Percentiles rank a stretch among this genome's conserved stretches.
Evolutionary conservation across 2,329 filamentous ascomycete species (phyloP).

Genomic region (Coniochaeta hoffmannii): DNA sequence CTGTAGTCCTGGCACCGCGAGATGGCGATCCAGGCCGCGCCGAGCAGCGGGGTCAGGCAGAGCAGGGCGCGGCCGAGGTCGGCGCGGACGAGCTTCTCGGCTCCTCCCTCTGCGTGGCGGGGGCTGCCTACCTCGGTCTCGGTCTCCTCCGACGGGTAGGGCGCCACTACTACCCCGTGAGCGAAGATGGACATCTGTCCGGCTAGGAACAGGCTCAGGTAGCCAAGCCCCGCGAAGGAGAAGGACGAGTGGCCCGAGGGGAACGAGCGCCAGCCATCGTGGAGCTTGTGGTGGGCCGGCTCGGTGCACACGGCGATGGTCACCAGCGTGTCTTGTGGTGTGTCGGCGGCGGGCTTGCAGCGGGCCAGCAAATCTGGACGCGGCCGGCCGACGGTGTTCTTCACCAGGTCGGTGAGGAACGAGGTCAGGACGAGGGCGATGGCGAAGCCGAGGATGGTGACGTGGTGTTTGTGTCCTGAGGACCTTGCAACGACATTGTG

Average conservation of each 20-base stretch:
- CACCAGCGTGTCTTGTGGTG: conserved; percentile 45
- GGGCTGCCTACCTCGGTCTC: too few species aligned
- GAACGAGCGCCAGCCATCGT: conserved; percentile 81
- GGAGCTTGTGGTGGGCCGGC: conserved; percentile 57
- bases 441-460: conserved; percentile 72
- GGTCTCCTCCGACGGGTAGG: conserved; percentile 5
- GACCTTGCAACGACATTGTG: conserved; percentile 59
- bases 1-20: conserved; percentile 63
- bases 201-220: conserved; percentile 61
- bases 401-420: conserved; percentile 84
- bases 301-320: conserved; percentile 68
- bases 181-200: conserved; percentile 56
- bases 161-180: conserved; percentile 18
- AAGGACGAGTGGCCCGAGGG: conserved; percentile 76
- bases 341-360: conserved; percentile 59
- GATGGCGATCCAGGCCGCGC: conserved; percentile 61
- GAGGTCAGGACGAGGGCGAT: conserved; percentile 70
- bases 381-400: conserved; percentile 84
- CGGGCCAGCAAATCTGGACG: conserved; percentile 59
- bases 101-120: too few species aligned
- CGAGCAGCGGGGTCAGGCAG: conserved; percentile 51
- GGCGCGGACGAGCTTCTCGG: conserved; percentile 23
- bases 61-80: conserved; percentile 50
- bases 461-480: conserved; percentile 72
- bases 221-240: conserved; percentile 71